phyloP scores from a whole-genome alignment of 78 protist genomes.

The Mantamonas sphyraenae region DNA sequence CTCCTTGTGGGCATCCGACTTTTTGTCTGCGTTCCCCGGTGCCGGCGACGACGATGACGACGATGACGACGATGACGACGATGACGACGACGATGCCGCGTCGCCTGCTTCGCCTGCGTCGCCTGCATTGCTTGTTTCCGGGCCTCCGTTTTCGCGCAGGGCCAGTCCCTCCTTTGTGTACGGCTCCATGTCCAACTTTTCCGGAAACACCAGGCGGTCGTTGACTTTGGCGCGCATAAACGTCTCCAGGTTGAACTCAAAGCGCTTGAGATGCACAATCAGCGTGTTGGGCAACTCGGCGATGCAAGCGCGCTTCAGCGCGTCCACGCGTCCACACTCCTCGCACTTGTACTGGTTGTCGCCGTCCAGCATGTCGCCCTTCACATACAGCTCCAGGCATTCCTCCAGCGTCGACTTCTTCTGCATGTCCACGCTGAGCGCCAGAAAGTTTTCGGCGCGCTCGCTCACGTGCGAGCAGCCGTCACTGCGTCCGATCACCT shows the following conservation, averaged over 20 bases:
- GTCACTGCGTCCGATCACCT: conserved; percentile 38
- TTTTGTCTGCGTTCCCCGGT: no score
- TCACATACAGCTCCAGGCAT: conserved; percentile 42
- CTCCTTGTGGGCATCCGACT: no score
- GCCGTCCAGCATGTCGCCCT: conserved; percentile 82
- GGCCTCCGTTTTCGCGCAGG: no score
- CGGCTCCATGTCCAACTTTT: conserved; percentile 42
- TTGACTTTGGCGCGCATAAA: conserved; percentile 29
- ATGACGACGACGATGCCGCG: no score
- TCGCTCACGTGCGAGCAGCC: conserved; percentile 8
- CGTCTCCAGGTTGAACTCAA: conserved; percentile 61
- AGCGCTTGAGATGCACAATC: conserved; percentile 68
- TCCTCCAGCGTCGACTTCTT: conserved; percentile 48
- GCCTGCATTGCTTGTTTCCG: no score
- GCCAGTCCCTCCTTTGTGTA: conserved; percentile 38
- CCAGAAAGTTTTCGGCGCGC: conserved; percentile 3
- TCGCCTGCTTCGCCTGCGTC: no score
- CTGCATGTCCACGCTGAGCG: conserved; percentile 55
- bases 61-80: no score
- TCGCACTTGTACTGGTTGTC: conserved; percentile 82
- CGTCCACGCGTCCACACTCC: conserved; percentile 40
- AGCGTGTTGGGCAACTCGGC: conserved; percentile 28
- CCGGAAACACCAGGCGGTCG: conserved; percentile 49
- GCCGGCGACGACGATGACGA: no score
- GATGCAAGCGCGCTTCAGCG: conserved; percentile 26